Evolutionary conservation across 2,329 filamentous ascomycete genomes (phyloP).

Genomic region (Botrytis medusae): DNA sequence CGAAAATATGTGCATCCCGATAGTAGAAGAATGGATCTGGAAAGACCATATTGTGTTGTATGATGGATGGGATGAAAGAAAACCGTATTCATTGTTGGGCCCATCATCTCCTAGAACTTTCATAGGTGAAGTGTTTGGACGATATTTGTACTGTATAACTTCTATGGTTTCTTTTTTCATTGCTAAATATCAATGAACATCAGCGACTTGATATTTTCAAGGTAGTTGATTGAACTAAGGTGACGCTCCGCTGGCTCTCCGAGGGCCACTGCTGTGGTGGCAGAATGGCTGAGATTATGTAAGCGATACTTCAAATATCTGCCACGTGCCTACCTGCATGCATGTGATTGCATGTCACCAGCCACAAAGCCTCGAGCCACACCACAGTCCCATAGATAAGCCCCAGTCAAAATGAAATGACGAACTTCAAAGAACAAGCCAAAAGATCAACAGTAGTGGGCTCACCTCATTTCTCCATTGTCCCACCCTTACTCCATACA

Average conservation of each 20-base stretch:
- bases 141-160: background rate
- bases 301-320: background rate
- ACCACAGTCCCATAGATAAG: background rate
- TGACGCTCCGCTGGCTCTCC: slow-evolving; percentile 1
- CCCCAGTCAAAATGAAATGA: background rate
- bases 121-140: background rate
- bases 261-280: background rate
- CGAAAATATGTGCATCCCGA: background rate
- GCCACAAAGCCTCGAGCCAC: background rate
- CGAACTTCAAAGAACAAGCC: background rate
- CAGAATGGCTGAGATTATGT: background rate
- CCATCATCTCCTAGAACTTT: background rate
- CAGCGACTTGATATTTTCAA: background rate
- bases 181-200: background rate
- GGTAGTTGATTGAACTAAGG: background rate
- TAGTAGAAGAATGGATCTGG: background rate
- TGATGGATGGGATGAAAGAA: background rate
- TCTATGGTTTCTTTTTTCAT: too few species aligned
- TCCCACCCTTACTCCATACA: slow-evolving; percentile 7
- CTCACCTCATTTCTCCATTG: background rate
- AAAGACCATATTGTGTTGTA: background rate
- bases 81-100: background rate
- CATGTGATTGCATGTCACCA: background rate
- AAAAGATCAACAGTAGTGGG: background rate
- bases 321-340: background rate